These are phyloP conservation scores for Geranium brycei DNA, from an alignment of 345 rosid species.

Conservation along the genomic window DNA sequence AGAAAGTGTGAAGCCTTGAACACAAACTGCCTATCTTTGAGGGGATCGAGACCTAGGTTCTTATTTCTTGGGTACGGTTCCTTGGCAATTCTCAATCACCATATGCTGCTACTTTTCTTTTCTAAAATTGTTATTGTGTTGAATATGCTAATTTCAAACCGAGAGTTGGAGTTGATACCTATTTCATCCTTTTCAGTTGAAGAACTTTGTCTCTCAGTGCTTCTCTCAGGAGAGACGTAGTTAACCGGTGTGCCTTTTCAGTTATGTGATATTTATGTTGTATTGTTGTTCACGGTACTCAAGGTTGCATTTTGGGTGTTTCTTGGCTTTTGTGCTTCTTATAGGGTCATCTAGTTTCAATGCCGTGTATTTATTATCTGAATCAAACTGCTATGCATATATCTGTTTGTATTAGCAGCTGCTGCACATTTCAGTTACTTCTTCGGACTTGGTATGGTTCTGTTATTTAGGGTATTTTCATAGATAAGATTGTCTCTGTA, in stretches of 20 bases:
- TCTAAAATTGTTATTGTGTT: background rate
- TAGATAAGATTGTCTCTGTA: background rate
- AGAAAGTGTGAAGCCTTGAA: background rate
- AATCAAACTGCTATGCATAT: background rate
- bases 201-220: background rate
- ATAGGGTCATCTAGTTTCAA: background rate
- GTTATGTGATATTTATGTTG: background rate
- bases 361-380: background rate
- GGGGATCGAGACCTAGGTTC: background rate
- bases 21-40: background rate
- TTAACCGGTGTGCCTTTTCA: background rate
- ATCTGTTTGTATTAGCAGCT: background rate
- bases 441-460: background rate
- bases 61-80: background rate
- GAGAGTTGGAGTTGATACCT: background rate
- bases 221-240: conserved; percentile 1
- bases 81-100: background rate
- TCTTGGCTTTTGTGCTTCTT: background rate
- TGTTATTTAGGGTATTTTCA: background rate
- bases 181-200: background rate
- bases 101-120: background rate
- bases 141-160: background rate
- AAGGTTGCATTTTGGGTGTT: background rate
- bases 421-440: background rate
- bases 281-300: background rate